These are phyloP conservation scores for Cryptosporidium meleagridis DNA, from an alignment of 169 alveolate species.

Conservation along the genomic window DNA sequence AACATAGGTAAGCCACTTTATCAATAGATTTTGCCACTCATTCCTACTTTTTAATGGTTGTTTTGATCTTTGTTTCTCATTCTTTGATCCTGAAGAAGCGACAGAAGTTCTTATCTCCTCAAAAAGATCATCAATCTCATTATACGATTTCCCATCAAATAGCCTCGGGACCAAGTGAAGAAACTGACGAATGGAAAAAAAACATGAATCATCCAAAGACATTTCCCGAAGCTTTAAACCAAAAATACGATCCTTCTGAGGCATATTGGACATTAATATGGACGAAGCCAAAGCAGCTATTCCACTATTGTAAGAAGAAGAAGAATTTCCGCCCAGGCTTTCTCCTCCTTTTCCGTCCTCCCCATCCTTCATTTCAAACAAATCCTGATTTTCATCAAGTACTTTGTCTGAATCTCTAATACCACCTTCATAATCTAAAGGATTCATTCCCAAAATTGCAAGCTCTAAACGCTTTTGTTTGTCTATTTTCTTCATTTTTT, in stretches of 20 bases:
- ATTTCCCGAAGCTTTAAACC: slow-evolving; percentile 3
- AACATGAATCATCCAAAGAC: slow-evolving; percentile 12
- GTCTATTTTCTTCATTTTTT: slow-evolving; percentile 77
- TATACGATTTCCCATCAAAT: neutral
- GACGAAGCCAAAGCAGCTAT: slow-evolving; percentile 38
- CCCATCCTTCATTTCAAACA: slow-evolving; percentile 74
- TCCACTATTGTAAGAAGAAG: slow-evolving; percentile 10
- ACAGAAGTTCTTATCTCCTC: neutral
- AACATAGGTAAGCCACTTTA: slow-evolving; percentile 46
- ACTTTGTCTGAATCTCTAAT: slow-evolving; percentile 43
- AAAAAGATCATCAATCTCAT: slow-evolving; percentile 20
- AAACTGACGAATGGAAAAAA: slow-evolving; percentile 29
- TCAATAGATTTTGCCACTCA: slow-evolving; percentile 28
- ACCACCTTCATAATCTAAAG: slow-evolving; percentile 30
- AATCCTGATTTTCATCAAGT: slow-evolving; percentile 77
- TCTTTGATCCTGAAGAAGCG: neutral
- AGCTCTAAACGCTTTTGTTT: slow-evolving; percentile 82
- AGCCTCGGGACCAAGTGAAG: slow-evolving; percentile 22
- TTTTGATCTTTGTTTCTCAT: neutral
- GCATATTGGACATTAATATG: slow-evolving; percentile 3
- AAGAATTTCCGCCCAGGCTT: neutral
- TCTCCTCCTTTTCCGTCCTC: slow-evolving; percentile 39
- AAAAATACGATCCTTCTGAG: neutral
- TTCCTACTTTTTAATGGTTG: neutral
- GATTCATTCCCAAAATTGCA: slow-evolving; percentile 81